A percentile compares a stretch with the other conserved stretches of the same genome.
phyloP scores from a whole-genome alignment of 2,329 filamentous ascomycete species.

The Bipolaris zeicola region DNA sequence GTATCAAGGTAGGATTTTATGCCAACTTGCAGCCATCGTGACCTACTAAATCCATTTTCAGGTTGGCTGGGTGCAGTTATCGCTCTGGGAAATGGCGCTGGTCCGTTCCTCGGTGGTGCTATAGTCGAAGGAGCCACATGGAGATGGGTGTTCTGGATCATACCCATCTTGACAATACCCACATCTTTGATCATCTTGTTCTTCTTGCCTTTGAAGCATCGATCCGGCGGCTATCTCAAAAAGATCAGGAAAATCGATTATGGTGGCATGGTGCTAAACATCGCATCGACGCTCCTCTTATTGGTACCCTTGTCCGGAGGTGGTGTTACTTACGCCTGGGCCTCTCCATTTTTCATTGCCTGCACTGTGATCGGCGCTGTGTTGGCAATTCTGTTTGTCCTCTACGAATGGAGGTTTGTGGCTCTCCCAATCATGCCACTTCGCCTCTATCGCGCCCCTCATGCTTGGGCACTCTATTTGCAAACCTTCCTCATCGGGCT shows the following conservation, averaged over 20 bases:
- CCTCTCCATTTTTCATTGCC: constrained; percentile 62
- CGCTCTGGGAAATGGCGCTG: constrained; percentile 26
- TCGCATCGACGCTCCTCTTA: constrained; percentile 64
- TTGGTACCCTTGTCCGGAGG: constrained; percentile 68
- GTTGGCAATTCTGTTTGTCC: constrained; percentile 55
- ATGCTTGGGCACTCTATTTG: constrained; percentile 60
- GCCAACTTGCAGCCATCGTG: no score
- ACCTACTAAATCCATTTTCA: neutral
- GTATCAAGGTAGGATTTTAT: constrained; percentile 35
- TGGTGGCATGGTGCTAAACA: constrained; percentile 60
- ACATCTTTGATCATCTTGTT: constrained; percentile 19
- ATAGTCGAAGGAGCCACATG: constrained; percentile 24
- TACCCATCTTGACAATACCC: constrained; percentile 22
- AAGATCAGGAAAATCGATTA: constrained; percentile 65
- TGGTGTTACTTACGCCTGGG: constrained; percentile 62
- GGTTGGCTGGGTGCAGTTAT: constrained; percentile 26
- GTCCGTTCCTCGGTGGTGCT: constrained; percentile 28
- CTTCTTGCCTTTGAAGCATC: constrained; percentile 48
- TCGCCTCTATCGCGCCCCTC: constrained; percentile 59
- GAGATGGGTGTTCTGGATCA: constrained; percentile 25
- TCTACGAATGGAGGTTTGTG: constrained; percentile 63
- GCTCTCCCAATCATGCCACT: constrained; percentile 64
- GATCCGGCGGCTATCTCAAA: constrained; percentile 53
- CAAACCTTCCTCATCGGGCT: constrained; percentile 66
- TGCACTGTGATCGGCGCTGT: constrained; percentile 60